Evolutionary conservation across 2,329 filamentous ascomycete genomes (phyloP).

Genomic region (Erysiphe pulchra): DNA sequence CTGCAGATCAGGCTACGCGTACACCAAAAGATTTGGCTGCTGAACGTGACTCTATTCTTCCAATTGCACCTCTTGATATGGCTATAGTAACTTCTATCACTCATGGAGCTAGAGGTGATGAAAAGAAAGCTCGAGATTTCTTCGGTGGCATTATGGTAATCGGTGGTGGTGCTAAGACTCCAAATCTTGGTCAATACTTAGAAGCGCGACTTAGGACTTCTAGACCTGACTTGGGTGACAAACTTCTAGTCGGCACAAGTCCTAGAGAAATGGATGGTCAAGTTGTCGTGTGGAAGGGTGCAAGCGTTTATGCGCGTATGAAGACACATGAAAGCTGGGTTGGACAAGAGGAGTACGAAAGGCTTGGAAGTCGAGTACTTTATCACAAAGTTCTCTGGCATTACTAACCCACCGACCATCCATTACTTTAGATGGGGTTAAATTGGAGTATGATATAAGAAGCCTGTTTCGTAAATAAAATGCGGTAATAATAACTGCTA

Average conservation of each 20-base stretch:
- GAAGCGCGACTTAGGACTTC: conserved; percentile 57
- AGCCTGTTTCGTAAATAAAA: too few relatives aligned
- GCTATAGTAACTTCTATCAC: conserved; percentile 78
- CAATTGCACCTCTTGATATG: conserved; percentile 59
- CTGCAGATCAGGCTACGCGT: conserved; percentile 18
- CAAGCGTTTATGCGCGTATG: conserved; percentile 74
- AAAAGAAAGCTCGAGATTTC: conserved; percentile 80
- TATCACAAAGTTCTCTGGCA: conserved; percentile 43
- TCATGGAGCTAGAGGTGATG: conserved; percentile 66
- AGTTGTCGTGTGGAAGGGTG: conserved; percentile 95
- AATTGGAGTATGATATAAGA: too few relatives aligned
- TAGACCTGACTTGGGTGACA: conserved; percentile 31
- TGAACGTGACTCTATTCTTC: conserved; percentile 57
- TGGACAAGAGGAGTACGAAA: conserved; percentile 63
- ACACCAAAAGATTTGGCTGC: conserved; percentile 23
- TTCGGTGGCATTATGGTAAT: conserved; percentile 77
- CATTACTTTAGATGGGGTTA: too few relatives aligned
- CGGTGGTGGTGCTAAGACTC: conserved; percentile 54
- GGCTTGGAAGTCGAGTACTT: conserved; percentile 54
- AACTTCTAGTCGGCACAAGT: conserved; percentile 38
- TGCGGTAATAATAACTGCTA: too few relatives aligned
- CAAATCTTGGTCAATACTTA: conserved; percentile 55
- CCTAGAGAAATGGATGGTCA: conserved; percentile 89
- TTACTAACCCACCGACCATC: background rate
- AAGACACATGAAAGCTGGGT: conserved; percentile 90